Evolutionary conservation across 768 basidiomycete genomes (phyloP).

Genomic region (Pisolithus albus): DNA sequence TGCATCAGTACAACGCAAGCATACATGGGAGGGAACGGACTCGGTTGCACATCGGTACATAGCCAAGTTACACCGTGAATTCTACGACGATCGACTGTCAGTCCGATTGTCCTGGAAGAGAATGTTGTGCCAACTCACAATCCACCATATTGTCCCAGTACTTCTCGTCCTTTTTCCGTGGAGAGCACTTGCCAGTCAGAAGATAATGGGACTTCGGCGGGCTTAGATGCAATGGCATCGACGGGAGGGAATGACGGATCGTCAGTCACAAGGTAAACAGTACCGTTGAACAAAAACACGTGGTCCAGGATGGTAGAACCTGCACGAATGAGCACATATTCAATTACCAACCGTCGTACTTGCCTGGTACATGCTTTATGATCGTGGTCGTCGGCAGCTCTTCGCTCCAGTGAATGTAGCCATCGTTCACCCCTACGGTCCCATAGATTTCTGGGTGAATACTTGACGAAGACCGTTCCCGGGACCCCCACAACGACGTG

Average conservation of each 20-base stretch:
- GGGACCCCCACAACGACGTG: constrained; percentile 32
- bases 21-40: constrained; percentile 29
- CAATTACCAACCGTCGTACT: constrained; percentile 2
- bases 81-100: constrained; percentile 25
- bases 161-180: constrained; percentile 37
- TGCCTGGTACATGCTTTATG: constrained; percentile 62
- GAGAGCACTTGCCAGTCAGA: constrained; percentile 59
- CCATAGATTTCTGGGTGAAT: constrained; percentile 16
- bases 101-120: neutral
- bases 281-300: constrained; percentile 65
- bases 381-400: constrained; percentile 51
- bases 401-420: constrained; percentile 49
- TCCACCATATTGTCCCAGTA: constrained; percentile 48
- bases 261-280: constrained; percentile 71
- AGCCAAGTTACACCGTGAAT: constrained; percentile 69
- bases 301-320: constrained; percentile 84
- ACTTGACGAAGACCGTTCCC: constrained; percentile 25
- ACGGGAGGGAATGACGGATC: constrained; percentile 54
- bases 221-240: constrained; percentile 39
- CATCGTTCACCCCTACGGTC: constrained; percentile 40
- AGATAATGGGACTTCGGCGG: constrained; percentile 35
- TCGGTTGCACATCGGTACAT: constrained; percentile 44
- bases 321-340: constrained; percentile 23
- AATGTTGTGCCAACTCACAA: constrained; percentile 31
- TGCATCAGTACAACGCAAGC: constrained; percentile 3